These are phyloP conservation scores for Suillus lakei DNA, from an alignment of 768 basidiomycete genomes.

Conservation along the genomic window DNA sequence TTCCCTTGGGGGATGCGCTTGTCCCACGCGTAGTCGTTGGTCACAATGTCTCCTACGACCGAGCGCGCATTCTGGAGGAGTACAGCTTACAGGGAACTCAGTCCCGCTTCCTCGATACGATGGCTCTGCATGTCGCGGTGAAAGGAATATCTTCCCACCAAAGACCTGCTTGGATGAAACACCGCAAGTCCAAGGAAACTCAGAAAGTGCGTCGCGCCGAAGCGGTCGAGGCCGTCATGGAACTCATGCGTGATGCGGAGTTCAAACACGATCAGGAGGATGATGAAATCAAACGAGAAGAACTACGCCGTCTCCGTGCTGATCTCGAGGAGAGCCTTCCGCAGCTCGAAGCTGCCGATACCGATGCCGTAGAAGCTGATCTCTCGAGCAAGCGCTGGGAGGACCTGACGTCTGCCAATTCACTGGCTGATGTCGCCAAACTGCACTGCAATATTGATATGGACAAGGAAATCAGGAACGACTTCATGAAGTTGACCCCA, in stretches of 20 bases:
- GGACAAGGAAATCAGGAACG: conserved; percentile 78
- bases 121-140: conserved; percentile 92
- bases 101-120: conserved; percentile 90
- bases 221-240: conserved; percentile 64
- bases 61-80: conserved; percentile 82
- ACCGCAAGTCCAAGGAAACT: conserved; percentile 70
- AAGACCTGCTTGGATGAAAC: conserved; percentile 89
- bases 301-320: conserved; percentile 42
- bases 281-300: conserved; percentile 40
- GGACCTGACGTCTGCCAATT: conserved; percentile 89
- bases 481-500: conserved; percentile 74
- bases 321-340: conserved; percentile 48
- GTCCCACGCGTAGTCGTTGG: conserved; percentile 77
- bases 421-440: conserved; percentile 88
- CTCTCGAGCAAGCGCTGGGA: conserved; percentile 78
- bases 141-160: conserved; percentile 95
- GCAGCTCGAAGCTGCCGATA: conserved; percentile 38
- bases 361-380: conserved; percentile 47
- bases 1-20: conserved; percentile 67
- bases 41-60: conserved; percentile 95
- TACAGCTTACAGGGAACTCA: conserved; percentile 69
- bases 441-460: conserved; percentile 85
- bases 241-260: conserved; percentile 50
- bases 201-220: conserved; percentile 62
- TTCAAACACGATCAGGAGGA: conserved; percentile 42